A percentile compares a stretch with the other conserved stretches of the same genome.
Evolutionary conservation across 306 rosid species (phyloP).

Genomic region (Vigna unguiculata): DNA sequence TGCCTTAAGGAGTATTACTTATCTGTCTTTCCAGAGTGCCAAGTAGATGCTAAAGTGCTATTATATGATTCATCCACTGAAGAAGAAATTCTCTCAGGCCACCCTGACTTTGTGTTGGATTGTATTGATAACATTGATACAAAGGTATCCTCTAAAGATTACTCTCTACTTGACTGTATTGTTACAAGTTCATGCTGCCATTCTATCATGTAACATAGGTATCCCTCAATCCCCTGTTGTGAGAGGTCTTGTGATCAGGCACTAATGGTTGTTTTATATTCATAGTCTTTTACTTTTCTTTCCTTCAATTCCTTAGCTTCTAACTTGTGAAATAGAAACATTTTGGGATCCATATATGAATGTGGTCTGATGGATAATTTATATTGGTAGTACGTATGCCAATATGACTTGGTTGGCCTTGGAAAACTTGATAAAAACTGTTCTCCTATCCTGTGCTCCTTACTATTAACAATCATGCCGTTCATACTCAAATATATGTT

Average conservation of each 20-base stretch:
- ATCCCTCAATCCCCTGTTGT: neutral
- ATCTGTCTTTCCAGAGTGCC: slow-evolving; percentile 93
- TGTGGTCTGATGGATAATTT: neutral
- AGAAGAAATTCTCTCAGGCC: slow-evolving; percentile 91
- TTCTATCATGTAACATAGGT: neutral
- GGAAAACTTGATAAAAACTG: slow-evolving; percentile 7
- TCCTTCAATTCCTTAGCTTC: slow-evolving; percentile 18
- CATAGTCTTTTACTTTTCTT: slow-evolving; percentile 23
- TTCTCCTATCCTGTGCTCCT: neutral
- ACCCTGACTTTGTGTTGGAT: slow-evolving; percentile 91
- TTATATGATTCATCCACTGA: slow-evolving; percentile 88
- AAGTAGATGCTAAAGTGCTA: slow-evolving; percentile 80
- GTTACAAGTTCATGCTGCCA: slow-evolving; percentile 3
- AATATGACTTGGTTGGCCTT: slow-evolving; percentile 27
- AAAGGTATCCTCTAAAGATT: slow-evolving; percentile 62
- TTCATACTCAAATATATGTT: slow-evolving; percentile 38
- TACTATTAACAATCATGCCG: slow-evolving; percentile 25
- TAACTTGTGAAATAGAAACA: slow-evolving; percentile 18
- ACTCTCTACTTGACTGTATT: slow-evolving; percentile 21
- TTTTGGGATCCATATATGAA: slow-evolving; percentile 35
- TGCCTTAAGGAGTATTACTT: slow-evolving; percentile 91
- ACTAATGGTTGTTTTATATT: slow-evolving; percentile 6
- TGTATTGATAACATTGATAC: slow-evolving; percentile 97
- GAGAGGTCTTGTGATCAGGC: neutral
- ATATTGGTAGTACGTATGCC: slow-evolving; percentile 8